Evolutionary conservation across 2,329 filamentous ascomycete species (phyloP).

Genomic region (Talaromyces sp.): DNA sequence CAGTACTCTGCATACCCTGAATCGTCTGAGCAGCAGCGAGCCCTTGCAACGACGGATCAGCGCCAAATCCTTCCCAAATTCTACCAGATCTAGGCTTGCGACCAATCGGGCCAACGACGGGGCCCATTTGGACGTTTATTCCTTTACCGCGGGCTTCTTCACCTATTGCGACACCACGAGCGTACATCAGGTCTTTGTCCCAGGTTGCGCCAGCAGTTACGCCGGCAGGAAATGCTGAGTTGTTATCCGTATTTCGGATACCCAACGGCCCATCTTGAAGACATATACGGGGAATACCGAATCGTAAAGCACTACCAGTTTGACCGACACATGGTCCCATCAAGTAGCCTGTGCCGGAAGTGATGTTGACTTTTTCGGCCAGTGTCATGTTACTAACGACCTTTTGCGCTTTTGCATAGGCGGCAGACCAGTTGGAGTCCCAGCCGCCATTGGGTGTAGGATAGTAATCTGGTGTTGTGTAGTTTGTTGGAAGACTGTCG

Average conservation of each 20-base stretch:
- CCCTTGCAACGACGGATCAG: conserved; percentile 64
- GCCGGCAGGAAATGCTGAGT: conserved; percentile 75
- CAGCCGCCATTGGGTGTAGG: conserved; percentile 71
- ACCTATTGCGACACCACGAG: conserved; percentile 65
- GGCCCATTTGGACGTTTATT: conserved; percentile 67
- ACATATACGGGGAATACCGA: conserved; percentile 70
- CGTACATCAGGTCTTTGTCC: conserved; percentile 68
- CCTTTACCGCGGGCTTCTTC: conserved; percentile 72
- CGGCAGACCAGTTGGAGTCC: conserved; percentile 63
- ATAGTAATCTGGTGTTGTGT: conserved; percentile 59
- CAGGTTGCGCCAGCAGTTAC: conserved; percentile 73
- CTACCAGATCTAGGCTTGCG: conserved; percentile 69
- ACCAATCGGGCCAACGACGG: conserved; percentile 67
- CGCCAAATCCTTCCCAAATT: conserved; percentile 72
- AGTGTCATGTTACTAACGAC: conserved; percentile 73
- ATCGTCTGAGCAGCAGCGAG: conserved; percentile 52
- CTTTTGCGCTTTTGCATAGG: conserved; percentile 65
- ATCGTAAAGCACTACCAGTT: conserved; percentile 65
- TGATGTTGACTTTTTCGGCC: conserved; percentile 77
- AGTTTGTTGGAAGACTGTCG: conserved; percentile 17
- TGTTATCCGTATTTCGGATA: conserved; percentile 68
- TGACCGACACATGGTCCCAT: conserved; percentile 71
- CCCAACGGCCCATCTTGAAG: conserved; percentile 70
- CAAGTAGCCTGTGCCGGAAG: conserved; percentile 65
- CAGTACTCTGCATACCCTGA: conserved; percentile 55